Conservation (phyloP, 2,329 filamentous ascomycete species). For the Cladosporium sphaerospermum region DNA sequence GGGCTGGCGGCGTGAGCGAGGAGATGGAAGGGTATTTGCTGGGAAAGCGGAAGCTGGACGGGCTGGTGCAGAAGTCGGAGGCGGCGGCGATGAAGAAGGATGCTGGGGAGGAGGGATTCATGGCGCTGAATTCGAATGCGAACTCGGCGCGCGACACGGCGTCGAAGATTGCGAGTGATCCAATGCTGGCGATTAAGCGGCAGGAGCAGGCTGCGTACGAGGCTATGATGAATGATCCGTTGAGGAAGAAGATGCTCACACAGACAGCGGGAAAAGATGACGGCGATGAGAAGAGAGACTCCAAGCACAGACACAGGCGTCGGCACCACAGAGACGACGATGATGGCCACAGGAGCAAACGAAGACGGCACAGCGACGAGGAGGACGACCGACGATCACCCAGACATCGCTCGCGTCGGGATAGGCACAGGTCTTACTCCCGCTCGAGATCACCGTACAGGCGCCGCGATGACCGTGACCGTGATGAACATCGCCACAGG, state of each 20-base stretch:
- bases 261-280: constrained; percentile 35
- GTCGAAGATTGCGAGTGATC: constrained; percentile 82
- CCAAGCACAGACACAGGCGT: constrained; percentile 25
- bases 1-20: constrained; percentile 60
- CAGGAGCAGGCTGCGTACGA: constrained; percentile 56
- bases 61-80: constrained; percentile 74
- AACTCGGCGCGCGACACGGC: constrained; percentile 75
- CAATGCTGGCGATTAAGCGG: constrained; percentile 85
- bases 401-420: constrained; percentile 25
- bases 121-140: constrained; percentile 53
- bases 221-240: constrained; percentile 71
- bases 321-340: constrained; percentile 23
- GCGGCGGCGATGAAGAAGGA: constrained; percentile 73
- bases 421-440: constrained; percentile 21
- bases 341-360: constrained; percentile 27
- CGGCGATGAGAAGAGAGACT: constrained; percentile 22
- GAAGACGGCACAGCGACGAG: constrained; percentile 29
- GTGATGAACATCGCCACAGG: constrained; percentile 17
- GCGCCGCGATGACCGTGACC: constrained; percentile 15
- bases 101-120: constrained; percentile 43
- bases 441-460: constrained; percentile 21
- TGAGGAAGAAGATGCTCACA: constrained; percentile 61
- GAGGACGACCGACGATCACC: constrained; percentile 28
- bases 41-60: constrained; percentile 87
- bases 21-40: constrained; percentile 92